These are phyloP conservation scores for Pochonia chlamydosporia DNA, from an alignment of 2,329 filamentous ascomycete genomes.

Conservation along the genomic window DNA sequence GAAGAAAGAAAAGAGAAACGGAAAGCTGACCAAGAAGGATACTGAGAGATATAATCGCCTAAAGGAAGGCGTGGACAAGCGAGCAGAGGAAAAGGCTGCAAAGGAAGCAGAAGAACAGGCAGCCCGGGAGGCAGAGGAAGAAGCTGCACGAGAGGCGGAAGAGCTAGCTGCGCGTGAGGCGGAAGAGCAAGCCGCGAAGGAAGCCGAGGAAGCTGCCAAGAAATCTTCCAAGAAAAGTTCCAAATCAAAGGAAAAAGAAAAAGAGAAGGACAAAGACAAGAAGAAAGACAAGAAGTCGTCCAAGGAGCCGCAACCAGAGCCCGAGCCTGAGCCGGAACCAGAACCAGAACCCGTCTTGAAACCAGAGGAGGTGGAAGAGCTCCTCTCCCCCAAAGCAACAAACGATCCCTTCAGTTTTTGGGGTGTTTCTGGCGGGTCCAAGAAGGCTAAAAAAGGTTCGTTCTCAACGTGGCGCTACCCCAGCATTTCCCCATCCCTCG, in stretches of 20 bases:
- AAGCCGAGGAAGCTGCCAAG: conserved; percentile 31
- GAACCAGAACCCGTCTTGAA: conserved; percentile 27
- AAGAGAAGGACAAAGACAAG: conserved; percentile 13
- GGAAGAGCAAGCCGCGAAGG: conserved; percentile 33
- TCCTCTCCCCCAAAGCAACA: conserved; percentile 28
- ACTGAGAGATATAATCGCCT: conserved; percentile 37
- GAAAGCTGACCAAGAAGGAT: conserved; percentile 38
- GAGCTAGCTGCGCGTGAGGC: conserved; percentile 30
- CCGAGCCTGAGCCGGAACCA: conserved; percentile 9
- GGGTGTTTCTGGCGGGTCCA: conserved; percentile 37
- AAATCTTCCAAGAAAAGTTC: conserved; percentile 36
- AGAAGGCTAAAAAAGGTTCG: conserved; percentile 37
- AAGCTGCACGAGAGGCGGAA: conserved; percentile 21
- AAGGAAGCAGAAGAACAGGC: conserved; percentile 12
- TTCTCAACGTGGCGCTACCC: conserved; percentile 15
- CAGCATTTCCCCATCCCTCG: conserved; percentile 8
- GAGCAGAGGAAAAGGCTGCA: conserved; percentile 33
- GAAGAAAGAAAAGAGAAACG: conserved; percentile 46
- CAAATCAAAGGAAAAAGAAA: conserved; percentile 19
- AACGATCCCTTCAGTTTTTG: conserved; percentile 51
- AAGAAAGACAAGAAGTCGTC: conserved; percentile 20
- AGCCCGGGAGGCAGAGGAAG: conserved; percentile 12
- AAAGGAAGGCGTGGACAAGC: conserved; percentile 25
- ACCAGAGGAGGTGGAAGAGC: conserved; percentile 37
- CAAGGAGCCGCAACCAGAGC: conserved; percentile 10